A percentile compares a stretch with the other conserved stretches of the same genome.
These are phyloP conservation scores for Dalbergia cultrata DNA, from an alignment of 306 rosid species.

Conservation along the genomic window DNA sequence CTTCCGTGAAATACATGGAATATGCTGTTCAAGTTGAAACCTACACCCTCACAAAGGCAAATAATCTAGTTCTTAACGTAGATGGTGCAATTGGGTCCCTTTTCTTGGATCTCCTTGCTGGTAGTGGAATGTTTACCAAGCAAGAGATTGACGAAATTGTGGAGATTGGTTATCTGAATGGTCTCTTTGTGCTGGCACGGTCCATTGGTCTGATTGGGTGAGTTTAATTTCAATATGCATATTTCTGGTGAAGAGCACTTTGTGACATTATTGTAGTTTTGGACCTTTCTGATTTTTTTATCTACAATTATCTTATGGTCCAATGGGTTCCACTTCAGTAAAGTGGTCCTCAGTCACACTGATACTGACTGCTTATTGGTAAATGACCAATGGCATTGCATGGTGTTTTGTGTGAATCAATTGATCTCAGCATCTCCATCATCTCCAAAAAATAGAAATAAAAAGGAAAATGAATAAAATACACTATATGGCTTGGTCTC, in stretches of 20 bases:
- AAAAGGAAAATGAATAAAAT: no score
- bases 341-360: constrained; percentile 49
- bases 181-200: constrained; percentile 96
- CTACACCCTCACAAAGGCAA: constrained; percentile 96
- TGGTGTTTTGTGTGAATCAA: constrained; percentile 17
- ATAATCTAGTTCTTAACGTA: constrained; percentile 93
- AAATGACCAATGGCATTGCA: constrained; percentile 1
- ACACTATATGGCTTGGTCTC: constrained; percentile 22
- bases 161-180: constrained; percentile 96
- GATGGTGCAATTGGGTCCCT: constrained; percentile 98
- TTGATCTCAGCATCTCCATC: constrained; percentile 15
- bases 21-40: constrained; percentile 94
- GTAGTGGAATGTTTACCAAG: constrained; percentile 96
- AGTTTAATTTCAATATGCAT: constrained; percentile 46
- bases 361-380: constrained; percentile 25
- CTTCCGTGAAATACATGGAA: constrained; percentile 97
- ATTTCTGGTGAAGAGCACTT: not conserved
- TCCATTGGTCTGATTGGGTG: constrained; percentile 98
- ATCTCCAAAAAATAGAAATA: not conserved
- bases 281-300: constrained; percentile 42
- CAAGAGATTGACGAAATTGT: constrained; percentile 93
- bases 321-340: constrained; percentile 36
- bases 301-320: constrained; percentile 38
- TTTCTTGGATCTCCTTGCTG: constrained; percentile 98
- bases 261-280: constrained; percentile 29